These are phyloP conservation scores for Pyracantha coccinea DNA, from an alignment of 331 rosid species.

Conservation along the genomic window DNA sequence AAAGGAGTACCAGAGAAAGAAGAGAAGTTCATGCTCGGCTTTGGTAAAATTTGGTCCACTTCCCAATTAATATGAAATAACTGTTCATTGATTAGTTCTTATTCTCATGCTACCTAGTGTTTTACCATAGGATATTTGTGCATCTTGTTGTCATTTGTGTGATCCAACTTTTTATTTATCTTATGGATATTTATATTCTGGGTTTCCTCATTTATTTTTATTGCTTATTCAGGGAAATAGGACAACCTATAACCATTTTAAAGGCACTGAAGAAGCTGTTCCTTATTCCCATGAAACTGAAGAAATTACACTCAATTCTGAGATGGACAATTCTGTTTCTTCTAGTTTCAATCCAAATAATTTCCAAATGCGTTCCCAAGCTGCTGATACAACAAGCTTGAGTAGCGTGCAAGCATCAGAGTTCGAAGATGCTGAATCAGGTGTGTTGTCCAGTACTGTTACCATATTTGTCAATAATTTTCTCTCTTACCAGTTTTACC, in stretches of 20 bases:
- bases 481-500: not conserved
- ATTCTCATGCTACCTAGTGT: not conserved
- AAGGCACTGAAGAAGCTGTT: slow-evolving; percentile 38
- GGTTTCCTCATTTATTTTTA: slow-evolving; percentile 3
- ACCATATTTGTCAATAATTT: not conserved
- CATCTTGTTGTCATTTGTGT: not conserved
- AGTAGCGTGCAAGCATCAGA: slow-evolving; percentile 55
- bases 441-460: slow-evolving; percentile 17
- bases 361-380: slow-evolving; percentile 45
- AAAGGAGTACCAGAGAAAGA: not conserved
- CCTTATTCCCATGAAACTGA: slow-evolving; percentile 24
- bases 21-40: not conserved
- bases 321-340: slow-evolving; percentile 42
- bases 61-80: not conserved
- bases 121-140: not conserved
- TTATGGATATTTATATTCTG: not conserved
- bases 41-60: not conserved
- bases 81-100: not conserved
- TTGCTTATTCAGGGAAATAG: slow-evolving; percentile 54
- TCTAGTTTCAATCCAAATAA: slow-evolving; percentile 36
- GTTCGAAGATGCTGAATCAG: slow-evolving; percentile 75
- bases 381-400: slow-evolving; percentile 49
- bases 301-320: slow-evolving; percentile 26
- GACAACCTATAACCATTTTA: slow-evolving; percentile 31
- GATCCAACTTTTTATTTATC: not conserved